A percentile compares a stretch with the other conserved stretches of the same genome.
Evolutionary conservation across 176 grass and related monocot species (phyloP).

Genomic region (Carex littledalei): DNA sequence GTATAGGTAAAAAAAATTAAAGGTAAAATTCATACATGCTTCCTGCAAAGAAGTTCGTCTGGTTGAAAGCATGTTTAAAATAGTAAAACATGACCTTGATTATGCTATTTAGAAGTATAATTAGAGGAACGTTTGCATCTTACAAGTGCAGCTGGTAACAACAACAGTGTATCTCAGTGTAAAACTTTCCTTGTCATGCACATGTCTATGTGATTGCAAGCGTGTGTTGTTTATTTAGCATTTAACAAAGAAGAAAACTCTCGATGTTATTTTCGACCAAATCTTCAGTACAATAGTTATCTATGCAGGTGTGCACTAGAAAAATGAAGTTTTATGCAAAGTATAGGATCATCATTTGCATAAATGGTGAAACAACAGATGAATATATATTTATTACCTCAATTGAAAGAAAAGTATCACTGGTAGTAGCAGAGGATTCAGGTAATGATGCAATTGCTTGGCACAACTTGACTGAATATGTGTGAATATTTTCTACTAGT

Average conservation of each 20-base stretch:
- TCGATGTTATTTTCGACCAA: background rate
- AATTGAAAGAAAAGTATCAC: conserved; percentile 46
- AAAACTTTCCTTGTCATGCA: background rate
- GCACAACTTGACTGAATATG: conserved; percentile 62
- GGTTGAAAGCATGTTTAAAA: background rate
- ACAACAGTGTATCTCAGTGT: background rate
- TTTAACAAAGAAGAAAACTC: background rate
- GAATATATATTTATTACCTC: conserved; percentile 50
- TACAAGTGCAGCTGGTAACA: background rate
- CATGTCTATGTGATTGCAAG: background rate
- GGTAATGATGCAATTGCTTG: conserved; percentile 53
- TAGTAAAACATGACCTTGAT: background rate
- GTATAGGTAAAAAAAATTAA: background rate
- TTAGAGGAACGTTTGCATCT: background rate
- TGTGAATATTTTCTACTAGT: conserved; percentile 58
- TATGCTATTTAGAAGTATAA: background rate
- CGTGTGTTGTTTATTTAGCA: background rate
- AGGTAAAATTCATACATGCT: background rate
- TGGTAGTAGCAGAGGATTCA: conserved; percentile 33
- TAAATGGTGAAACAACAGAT: background rate
- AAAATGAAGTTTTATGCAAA: background rate
- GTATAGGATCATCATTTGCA: background rate
- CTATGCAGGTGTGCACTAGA: background rate
- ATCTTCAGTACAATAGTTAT: background rate
- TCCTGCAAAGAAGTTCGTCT: background rate